Base-by-base conservation (phyloP, 2,329 filamentous ascomycete genomes). In the Neonectria ditissima region DNA sequence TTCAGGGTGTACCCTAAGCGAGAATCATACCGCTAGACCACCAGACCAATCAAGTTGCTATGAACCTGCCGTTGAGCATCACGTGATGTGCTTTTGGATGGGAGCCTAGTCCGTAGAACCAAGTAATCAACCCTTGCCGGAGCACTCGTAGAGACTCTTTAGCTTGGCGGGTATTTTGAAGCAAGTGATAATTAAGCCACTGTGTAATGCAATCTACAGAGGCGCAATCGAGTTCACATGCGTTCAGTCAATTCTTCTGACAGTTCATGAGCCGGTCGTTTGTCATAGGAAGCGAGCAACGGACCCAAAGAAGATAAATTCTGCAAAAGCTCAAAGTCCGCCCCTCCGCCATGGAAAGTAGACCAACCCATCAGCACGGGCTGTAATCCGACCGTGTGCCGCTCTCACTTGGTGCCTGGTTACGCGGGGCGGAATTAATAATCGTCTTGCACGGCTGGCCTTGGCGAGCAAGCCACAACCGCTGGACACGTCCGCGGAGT, bases 11-110 rank as follows among this genome's bases (percentile, higher is more conserved):
- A 76, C 87, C 87, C 87, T 89, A 89, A 89, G 87, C 87, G 86
- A 87, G 86, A 89, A 89, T 89, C 86, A 89, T 89, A 89, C 86
- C 87, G 85, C 86, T 87, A 88, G 86, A 87, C 85, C 84, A 87
- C 78, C 80, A 80, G 80, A 81, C 80, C 81, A 8, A 11, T 4
- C 18, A 50, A 55, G 59, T 52, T 55, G n/a, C n/a, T 11, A 18
- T 30, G 59, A 56, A 39, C 34, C 52, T 10, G n/a, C 16, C n/a
- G n/a, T 3, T 18, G 20, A 50, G 24, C 44, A 60, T 60, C 58
- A 60, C 58, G 58, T 60, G 58, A 60, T 56, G 59, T 60, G 43
- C 4, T 59, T 20, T 28, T 61, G 28, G 34, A 28, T 61, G 59
- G 11, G 4, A 34, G 4, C 8, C 0, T 2, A 1, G 1, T 1